phyloP scores from a whole-genome alignment of 768 basidiomycete genomes.

The Amanita exitialis region DNA sequence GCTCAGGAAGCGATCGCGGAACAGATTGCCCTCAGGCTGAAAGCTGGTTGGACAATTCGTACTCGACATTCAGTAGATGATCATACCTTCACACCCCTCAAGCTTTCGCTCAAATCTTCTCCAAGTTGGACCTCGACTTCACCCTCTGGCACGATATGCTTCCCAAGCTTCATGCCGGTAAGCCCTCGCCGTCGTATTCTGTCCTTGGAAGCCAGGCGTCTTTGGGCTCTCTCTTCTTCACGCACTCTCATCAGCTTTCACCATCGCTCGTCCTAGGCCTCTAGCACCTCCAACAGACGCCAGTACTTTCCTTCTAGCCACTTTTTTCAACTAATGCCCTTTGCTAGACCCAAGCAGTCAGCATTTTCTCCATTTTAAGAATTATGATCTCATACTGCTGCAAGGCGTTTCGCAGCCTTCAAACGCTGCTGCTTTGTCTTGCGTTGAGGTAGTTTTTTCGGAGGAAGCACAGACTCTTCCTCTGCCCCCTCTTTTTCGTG shows the following conservation, averaged over 20 bases:
- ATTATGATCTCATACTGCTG: slow-evolving; percentile 40
- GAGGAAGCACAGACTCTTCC: slow-evolving; percentile 14
- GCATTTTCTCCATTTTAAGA: neutral
- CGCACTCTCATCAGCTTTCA: slow-evolving; percentile 25
- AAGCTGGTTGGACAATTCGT: neutral
- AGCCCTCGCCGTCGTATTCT: slow-evolving; percentile 51
- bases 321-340: slow-evolving; percentile 48
- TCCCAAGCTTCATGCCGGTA: slow-evolving; percentile 70
- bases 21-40: slow-evolving; percentile 90
- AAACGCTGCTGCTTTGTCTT: slow-evolving; percentile 46
- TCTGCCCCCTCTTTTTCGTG: slow-evolving; percentile 22
- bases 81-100: slow-evolving; percentile 71
- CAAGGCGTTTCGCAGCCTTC: slow-evolving; percentile 52
- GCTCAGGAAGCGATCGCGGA: slow-evolving; percentile 81
- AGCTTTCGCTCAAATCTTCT: slow-evolving; percentile 79
- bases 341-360: slow-evolving; percentile 34
- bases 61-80: neutral
- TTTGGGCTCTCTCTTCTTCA: slow-evolving; percentile 31
- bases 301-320: slow-evolving; percentile 49
- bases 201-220: slow-evolving; percentile 32
- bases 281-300: slow-evolving; percentile 49
- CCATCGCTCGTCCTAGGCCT: slow-evolving; percentile 32
- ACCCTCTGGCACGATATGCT: slow-evolving; percentile 60
- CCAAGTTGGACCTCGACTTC: slow-evolving; percentile 81
- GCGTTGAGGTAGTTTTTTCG: slow-evolving; percentile 31